Base-by-base conservation (phyloP, 2,329 filamentous ascomycete genomes). In the Ceratocystis diversiconidia region DNA sequence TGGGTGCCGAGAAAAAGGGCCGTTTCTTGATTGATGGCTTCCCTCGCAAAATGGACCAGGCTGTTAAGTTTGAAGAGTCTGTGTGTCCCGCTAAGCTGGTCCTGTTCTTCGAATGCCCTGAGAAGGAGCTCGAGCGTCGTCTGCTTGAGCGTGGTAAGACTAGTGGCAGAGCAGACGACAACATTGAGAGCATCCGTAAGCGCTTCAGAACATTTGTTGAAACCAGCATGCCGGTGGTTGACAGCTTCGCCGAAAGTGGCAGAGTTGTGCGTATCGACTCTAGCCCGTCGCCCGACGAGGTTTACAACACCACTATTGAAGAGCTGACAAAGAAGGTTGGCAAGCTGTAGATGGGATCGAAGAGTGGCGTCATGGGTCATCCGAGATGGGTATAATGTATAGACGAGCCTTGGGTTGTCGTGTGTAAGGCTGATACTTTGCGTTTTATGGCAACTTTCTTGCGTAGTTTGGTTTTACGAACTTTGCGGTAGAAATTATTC, bases 21-120 rank as follows among this genome's bases (percentile, higher is more conserved):
- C 85, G 88, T 72, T 97, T 97, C 80, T 77, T 87, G 65, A 85
- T 86, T 71, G 83, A 85, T 74, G 88, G 94, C 12, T 99, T 97
- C 80, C 94, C 94, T 41, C 85, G 94, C 71, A 96, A 99, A 80
- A 88, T 97, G 79, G 94, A 97, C 79, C 94, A 99, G 81, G 94
- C 92, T 15, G 75, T 90, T 70, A 92, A 90, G 77, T 99, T 99
- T 74, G 94, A 99, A 78, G 83, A 90, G 75, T 82, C 86, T 3
- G 92, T 99, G 62, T 94, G 90, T 72, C 86, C 85, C 10, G 89
- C 88, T 66, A 83, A 84, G 74, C 86, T 95, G 72, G 94, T 95
- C 2, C 81, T 99, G 68, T 99, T 99, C 80, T 92, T 92, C 74
- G 90, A 96, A 76, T 96, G 91, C 73, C 87, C 91, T 5, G 94